These are phyloP conservation scores for Desmodesmus armatus DNA, from an alignment of 139 green algal species.

Conservation along the genomic window DNA sequence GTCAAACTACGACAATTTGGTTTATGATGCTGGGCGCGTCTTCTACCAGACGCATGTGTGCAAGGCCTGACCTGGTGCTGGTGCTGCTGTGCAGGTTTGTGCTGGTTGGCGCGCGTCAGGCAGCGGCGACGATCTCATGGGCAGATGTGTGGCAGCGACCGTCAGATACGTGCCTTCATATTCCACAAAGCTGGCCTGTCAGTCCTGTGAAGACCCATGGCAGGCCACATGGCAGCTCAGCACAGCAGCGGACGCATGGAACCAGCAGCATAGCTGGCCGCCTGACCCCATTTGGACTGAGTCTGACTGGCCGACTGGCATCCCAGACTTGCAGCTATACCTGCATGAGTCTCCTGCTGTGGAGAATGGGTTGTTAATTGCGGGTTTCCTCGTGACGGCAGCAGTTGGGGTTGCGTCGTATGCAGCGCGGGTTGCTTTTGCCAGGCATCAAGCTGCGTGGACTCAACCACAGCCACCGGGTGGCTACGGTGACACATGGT, in stretches of 20 bases:
- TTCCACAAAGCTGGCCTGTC: slow-evolving; percentile 56
- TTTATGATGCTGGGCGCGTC: no score
- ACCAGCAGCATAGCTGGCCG: slow-evolving; percentile 63
- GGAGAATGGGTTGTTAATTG: slow-evolving; percentile 19
- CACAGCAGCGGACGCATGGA: slow-evolving; percentile 56
- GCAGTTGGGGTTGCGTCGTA: slow-evolving; percentile 11
- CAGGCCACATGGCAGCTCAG: slow-evolving; percentile 38
- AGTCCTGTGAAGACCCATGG: slow-evolving; percentile 39
- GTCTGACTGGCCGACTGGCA: slow-evolving; percentile 70
- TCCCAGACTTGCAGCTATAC: slow-evolving; percentile 64
- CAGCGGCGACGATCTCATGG: slow-evolving; percentile 15
- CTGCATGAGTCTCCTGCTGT: slow-evolving; percentile 49
- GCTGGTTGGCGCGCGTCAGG: slow-evolving; percentile 50
- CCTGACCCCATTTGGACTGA: slow-evolving; percentile 76
- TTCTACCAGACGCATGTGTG: no score
- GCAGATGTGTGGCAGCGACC: slow-evolving; percentile 63
- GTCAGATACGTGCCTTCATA: slow-evolving; percentile 69
- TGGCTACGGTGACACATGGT: no score
- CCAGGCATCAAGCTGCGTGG: no score
- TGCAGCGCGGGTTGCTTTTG: background rate
- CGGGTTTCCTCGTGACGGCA: slow-evolving; percentile 26
- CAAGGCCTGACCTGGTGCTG: no score
- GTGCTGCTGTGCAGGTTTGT: slow-evolving; percentile 37
- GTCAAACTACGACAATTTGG: no score
- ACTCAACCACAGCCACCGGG: no score